A percentile compares a stretch with the other conserved stretches of the same genome.
Conservation (phyloP, 768 basidiomycete species). For the Rhodotorula sphaerocarpa region DNA sequence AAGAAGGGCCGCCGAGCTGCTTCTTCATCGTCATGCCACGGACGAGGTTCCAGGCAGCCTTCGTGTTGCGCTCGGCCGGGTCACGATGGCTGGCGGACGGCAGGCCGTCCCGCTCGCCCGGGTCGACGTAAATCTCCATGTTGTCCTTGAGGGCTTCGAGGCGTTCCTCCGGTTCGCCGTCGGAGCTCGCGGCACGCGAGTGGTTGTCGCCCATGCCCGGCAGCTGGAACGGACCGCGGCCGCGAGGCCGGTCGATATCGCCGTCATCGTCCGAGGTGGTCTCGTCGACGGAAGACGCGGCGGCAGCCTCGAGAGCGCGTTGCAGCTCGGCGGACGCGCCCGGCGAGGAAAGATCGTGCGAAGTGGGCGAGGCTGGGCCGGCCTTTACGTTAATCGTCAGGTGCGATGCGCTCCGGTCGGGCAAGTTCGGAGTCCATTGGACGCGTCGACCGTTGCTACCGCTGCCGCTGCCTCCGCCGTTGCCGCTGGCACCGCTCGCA, state of each 20-base stretch:
- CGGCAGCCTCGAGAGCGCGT: conserved; percentile 27
- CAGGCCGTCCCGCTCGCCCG: conserved; percentile 59
- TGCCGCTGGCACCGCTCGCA: neutral
- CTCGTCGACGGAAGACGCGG: neutral
- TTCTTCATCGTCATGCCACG: conserved; percentile 7
- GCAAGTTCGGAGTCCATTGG: conserved; percentile 22
- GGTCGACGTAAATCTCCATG: conserved; percentile 51
- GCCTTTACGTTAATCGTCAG: conserved; percentile 21
- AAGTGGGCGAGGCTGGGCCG: conserved; percentile 1
- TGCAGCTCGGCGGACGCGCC: conserved; percentile 25
- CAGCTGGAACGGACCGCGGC: conserved; percentile 2
- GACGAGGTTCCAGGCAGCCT: conserved; percentile 33
- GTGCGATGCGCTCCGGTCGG: neutral
- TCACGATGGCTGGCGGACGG: conserved; percentile 45
- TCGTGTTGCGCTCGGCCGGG: conserved; percentile 26
- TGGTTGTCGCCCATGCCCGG: conserved; percentile 24
- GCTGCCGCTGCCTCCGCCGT: no score
- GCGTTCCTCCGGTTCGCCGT: conserved; percentile 28
- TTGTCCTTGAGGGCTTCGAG: conserved; percentile 24
- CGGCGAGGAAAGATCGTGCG: conserved; percentile 18
- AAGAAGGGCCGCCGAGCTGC: neutral
- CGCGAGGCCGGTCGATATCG: conserved; percentile 11
- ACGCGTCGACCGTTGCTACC: conserved; percentile 16
- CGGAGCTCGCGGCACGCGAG: conserved; percentile 29
- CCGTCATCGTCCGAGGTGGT: conserved; percentile 3